Evolutionary conservation across 1,284 basidiomycete species (phyloP), one percentile per base, ranked within the genome.

Genomic region (Fomes fomentarius): DNA sequence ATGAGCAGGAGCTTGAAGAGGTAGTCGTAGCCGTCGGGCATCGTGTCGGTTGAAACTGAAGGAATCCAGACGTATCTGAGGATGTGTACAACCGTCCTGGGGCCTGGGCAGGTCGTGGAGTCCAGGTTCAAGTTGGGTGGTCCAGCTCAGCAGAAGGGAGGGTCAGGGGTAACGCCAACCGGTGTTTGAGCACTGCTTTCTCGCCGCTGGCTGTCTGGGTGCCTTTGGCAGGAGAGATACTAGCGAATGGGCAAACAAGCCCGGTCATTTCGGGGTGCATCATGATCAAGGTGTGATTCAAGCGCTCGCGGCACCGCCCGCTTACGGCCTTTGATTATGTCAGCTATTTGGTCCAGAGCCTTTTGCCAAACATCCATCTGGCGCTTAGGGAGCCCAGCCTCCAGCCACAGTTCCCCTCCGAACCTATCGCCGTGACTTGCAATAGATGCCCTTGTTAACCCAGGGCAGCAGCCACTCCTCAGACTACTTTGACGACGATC

Each of bases 1-100:
- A 93, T 92, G 72, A 92, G 86, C 63, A 93, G 84, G 61, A 98
- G 91, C 81, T 96, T 96, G 85, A 97, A 96, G 69, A 97, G 91
- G 69, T 93, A 96, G 79, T 97, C 94, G 85, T 96, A 96, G 76
- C 94, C 94, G 74, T 89, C 90, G 65, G 92, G 89, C 90, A 92
- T 92, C 56, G 63, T 78, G 45, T 24, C 12, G 28, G 28, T 12
- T 7, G 28, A 30, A 30, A 12, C 12, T 7, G 7, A 30, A 30
- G 12, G 28, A 7, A 42, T 28, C 54, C 33, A 47, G 35, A 47
- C 15, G n/a, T n/a, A n/a, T n/a, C n/a, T n/a, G n/a, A n/a, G n/a
- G n/a, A n/a, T n/a, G n/a, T n/a, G n/a, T n/a, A n/a, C n/a, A n/a
- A n/a, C n/a, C n/a, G n/a, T n/a, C n/a, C n/a, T n/a, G n/a, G n/a